Evolutionary conservation across 2,329 filamentous ascomycete species (phyloP), one percentile per base, ranked within the genome.

Genomic region (Geosmithia putterillii): DNA sequence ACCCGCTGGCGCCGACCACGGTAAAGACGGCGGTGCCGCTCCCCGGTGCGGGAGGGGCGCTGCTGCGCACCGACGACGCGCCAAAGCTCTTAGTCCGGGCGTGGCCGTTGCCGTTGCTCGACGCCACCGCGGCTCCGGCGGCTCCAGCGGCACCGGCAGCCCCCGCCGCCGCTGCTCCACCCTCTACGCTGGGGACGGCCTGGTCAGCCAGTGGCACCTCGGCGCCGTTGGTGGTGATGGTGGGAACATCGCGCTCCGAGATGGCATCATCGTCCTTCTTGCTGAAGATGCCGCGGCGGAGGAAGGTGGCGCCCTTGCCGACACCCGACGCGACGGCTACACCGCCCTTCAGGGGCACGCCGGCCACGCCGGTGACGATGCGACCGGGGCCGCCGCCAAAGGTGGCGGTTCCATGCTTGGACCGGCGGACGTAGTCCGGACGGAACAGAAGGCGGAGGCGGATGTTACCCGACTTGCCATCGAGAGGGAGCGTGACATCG

Each of bases 331-430:
- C 83, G 34, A 87, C 89, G 34, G 83, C 82, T 45, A 80, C 83
- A 23, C 86, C 86, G 32, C 88, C 89, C 66, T 96, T 96, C 62
- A 98, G 82, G n/a, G 92, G 94, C 17, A 83, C 92, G 34, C 90
- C 90, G 22, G 78, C 80, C 42, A 83, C 79, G 48, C 79, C 79
- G 12, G 80, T 83, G 46, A 96, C 85, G 46, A 98, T 88, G 63
- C 89, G 89, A 40, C 86, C 86, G 22, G 92, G 87, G 5, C 81
- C 74, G 10, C 81, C 83, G 59, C 96, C 95, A 67, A 98, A 95
- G 1, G 90, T 95, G 1, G 88, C 88, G 0, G 88, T 92, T 42
- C 92, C 92, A 61, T 95, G 86, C 41, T 88, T 77, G 12, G 84
- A 76, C 44, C 92, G 81, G 14, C 83, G 84, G 47, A 98, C 83